A percentile compares a stretch with the other conserved stretches of the same genome.
Evolutionary conservation across 306 rosid species (phyloP).

Genomic region (Cicer arietinum): DNA sequence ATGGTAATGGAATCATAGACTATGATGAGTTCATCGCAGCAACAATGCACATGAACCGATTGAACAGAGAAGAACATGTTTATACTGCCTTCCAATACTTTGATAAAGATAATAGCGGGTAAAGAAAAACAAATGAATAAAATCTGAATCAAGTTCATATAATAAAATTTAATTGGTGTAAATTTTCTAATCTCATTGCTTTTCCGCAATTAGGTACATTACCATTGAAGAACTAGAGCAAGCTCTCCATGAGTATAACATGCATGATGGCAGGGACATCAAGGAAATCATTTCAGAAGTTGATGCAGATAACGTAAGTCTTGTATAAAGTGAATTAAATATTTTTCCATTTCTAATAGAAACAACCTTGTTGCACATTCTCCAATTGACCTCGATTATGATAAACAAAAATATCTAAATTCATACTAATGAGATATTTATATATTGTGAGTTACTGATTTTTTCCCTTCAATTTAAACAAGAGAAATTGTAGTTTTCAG

Average conservation of each 20-base stretch:
- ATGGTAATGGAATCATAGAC: constrained; percentile 95
- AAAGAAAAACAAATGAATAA: constrained; percentile 19
- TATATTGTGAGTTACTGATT: too few species aligned
- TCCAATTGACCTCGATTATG: too few species aligned
- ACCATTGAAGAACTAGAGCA: constrained; percentile 92
- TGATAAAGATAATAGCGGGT: constrained; percentile 97
- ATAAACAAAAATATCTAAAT: too few species aligned
- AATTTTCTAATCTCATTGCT: not conserved
- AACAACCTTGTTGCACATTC: not conserved
- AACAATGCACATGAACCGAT: constrained; percentile 90
- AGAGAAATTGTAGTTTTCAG: too few species aligned
- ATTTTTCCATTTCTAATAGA: not conserved
- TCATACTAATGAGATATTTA: too few species aligned
- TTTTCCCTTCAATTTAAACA: too few species aligned
- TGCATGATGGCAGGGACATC: constrained; percentile 93
- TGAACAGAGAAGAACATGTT: constrained; percentile 95
- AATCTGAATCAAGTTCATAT: not conserved
- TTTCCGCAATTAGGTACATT: constrained; percentile 60
- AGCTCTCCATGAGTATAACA: constrained; percentile 80
- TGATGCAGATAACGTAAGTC: constrained; percentile 83
- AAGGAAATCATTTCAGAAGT: constrained; percentile 80
- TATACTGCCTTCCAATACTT: constrained; percentile 97
- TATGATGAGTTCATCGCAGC: constrained; percentile 98
- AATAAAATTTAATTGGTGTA: not conserved
- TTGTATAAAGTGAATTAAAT: not conserved